Evolutionary conservation across 179 eudicot species (phyloP).

Genomic region (Silene vulgaris): DNA sequence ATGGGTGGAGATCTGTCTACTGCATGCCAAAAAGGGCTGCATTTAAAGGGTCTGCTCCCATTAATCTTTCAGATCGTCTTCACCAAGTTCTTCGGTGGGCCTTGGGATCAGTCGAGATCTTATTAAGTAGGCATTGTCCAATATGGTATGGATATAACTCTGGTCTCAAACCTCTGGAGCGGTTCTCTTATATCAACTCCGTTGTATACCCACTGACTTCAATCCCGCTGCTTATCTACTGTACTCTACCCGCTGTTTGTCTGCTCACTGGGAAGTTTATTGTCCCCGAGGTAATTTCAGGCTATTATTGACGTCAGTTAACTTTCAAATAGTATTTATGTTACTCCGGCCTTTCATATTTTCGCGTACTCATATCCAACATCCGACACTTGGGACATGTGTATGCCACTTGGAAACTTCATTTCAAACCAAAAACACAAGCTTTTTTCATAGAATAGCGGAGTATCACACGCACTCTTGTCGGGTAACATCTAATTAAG

Average conservation of each 20-base stretch:
- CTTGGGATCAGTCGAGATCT: conserved; percentile 90
- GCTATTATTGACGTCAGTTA: neutral
- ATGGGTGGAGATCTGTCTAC: conserved; percentile 96
- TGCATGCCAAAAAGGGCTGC: conserved; percentile 88
- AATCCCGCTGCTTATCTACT: conserved; percentile 75
- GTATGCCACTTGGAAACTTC: no score
- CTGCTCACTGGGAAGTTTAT: conserved; percentile 86
- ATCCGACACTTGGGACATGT: no score
- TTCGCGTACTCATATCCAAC: no score
- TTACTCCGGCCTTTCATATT: no score
- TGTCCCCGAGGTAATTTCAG: conserved; percentile 80
- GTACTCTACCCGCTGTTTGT: conserved; percentile 74
- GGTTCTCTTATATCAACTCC: conserved; percentile 83
- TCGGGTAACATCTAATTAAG: no score
- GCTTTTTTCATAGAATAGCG: no score
- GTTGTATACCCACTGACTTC: conserved; percentile 90
- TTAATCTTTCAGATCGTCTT: conserved; percentile 89
- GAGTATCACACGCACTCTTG: no score
- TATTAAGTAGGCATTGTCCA: conserved; percentile 88
- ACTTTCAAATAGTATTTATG: neutral
- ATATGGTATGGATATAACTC: conserved; percentile 85
- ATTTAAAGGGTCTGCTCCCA: conserved; percentile 94
- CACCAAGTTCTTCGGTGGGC: conserved; percentile 99
- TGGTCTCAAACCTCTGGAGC: conserved; percentile 80
- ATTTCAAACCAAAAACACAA: no score